Percentiles rank a stretch among this genome's conserved stretches.
These are phyloP conservation scores for Piper betle DNA, from an alignment of 164 flowering plant genomes.

Conservation along the genomic window DNA sequence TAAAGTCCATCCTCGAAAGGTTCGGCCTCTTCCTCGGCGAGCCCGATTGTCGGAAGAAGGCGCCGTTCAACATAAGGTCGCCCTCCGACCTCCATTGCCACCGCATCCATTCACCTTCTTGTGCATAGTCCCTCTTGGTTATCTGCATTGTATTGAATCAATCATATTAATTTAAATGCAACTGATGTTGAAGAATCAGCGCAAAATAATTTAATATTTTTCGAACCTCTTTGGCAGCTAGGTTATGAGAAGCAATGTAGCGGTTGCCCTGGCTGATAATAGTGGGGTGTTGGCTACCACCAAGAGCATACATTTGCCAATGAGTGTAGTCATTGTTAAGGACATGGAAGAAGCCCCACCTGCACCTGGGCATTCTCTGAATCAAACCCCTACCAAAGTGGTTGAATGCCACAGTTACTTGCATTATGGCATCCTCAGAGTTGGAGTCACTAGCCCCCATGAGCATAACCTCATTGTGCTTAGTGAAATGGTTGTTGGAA, in stretches of 20 bases:
- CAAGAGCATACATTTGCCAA: constrained; percentile 88
- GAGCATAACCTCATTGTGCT: constrained; percentile 72
- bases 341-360: constrained; percentile 74
- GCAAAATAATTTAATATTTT: neutral
- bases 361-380: constrained; percentile 85
- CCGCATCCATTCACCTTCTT: constrained; percentile 37
- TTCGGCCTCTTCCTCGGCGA: constrained; percentile 2
- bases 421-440: constrained; percentile 39
- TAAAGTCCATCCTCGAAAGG: constrained; percentile 16
- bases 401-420: constrained; percentile 71
- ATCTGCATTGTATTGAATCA: constrained; percentile 17
- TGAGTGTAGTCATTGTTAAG: constrained; percentile 86
- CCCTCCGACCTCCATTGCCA: constrained; percentile 77
- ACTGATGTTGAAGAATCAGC: neutral
- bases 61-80: constrained; percentile 62
- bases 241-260: constrained; percentile 43
- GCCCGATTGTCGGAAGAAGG: constrained; percentile 50
- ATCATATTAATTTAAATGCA: neutral
- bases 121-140: constrained; percentile 46
- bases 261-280: constrained; percentile 84
- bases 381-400: constrained; percentile 67
- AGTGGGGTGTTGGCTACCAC: constrained; percentile 75
- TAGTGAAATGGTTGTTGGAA: constrained; percentile 69
- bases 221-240: constrained; percentile 41
- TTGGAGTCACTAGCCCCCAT: constrained; percentile 49